Conservation (phyloP, 1,139 yeast genomes). For the Meyerozyma athensensis region DNA sequence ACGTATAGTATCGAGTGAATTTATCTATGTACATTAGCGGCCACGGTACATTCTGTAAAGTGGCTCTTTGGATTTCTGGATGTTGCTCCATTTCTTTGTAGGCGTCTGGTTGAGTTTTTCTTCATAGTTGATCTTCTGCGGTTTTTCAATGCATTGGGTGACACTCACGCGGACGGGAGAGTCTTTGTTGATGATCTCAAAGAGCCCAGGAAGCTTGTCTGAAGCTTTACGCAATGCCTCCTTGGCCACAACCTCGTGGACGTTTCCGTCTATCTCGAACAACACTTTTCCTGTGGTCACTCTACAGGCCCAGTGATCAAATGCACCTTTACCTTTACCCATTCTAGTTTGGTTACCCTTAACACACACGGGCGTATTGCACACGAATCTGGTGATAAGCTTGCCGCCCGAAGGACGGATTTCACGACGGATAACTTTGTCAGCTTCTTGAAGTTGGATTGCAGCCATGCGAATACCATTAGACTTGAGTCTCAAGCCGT, state of each 20-base stretch:
- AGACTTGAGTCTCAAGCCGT: conserved; percentile 81
- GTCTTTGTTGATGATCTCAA: conserved; percentile 72
- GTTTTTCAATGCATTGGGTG: conserved; percentile 38
- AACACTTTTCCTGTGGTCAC: conserved; percentile 93
- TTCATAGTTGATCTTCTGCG: conserved; percentile 48
- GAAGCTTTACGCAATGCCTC: conserved; percentile 92
- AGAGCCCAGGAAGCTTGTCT: conserved; percentile 86
- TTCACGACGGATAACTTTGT: conserved; percentile 74
- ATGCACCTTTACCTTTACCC: conserved; percentile 99
- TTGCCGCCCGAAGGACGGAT: conserved; percentile 70
- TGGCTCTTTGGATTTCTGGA: conserved; percentile 45
- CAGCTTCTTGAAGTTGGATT: conserved; percentile 87
- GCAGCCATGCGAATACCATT: conserved; percentile 89
- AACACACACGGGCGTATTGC: conserved; percentile 86
- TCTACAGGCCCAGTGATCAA: conserved; percentile 95
- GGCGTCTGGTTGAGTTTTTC: conserved; percentile 58
- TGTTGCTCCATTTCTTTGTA: conserved; percentile 53
- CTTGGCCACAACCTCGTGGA: conserved; percentile 87
- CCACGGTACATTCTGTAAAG: conserved; percentile 53
- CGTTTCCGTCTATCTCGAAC: conserved; percentile 74
- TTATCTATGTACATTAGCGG: conserved; percentile 28
- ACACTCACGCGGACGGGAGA: conserved; percentile 74
- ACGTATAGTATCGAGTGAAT: background rate
- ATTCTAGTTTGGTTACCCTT: conserved; percentile 99
- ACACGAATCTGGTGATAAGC: conserved; percentile 74